Base-by-base conservation (phyloP, 345 rosid species). In the Sisymbrium altissimum region DNA sequence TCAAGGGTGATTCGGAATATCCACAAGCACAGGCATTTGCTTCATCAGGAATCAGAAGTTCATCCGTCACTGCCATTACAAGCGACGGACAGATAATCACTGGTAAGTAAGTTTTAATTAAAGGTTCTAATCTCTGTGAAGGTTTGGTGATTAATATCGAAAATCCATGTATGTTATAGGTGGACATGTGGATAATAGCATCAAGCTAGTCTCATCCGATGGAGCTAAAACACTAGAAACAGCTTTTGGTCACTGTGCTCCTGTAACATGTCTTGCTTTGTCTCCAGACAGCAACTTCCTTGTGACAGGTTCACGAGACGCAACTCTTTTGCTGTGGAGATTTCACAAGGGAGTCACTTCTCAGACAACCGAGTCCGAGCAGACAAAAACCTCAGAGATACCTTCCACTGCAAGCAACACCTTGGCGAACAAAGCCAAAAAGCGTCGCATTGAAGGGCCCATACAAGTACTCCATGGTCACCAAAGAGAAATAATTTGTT, bases 191-290 rank as follows among this genome's bases (percentile, higher is more conserved):
- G 99, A 95, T 84, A 89, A 83, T 69, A 92, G 97, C 74, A 79
- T 92, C 83, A 95, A 90, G 86, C 66, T 95, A 54, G 52, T 95
- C 73, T 92, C 99, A 50, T 68, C 88, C 19, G 97, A 91, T 66
- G 93, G 84, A 72, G 99, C 89, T n/a, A 91, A 85, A 80, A 87
- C 96, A 36, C 66, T 95, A 13, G 97, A 95, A 82, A 83, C 86
- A 35, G 97, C 99, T 45, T 58, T 56, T 68, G 97, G 89, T 54
- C 99, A 95, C 72, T 90, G 90, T 87, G 96, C 97, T 73, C 93
- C 99, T 36, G 97, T 92, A 72, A 95, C 97, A 78, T 95, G 97
- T 79, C 81, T 95, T 45, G 96, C 99, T 67, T 84, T 95, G 66
- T 92, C 96, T 33, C 82, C 88, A 49, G 96, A 90, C 64, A 79